phyloP scores from a whole-genome alignment of 1,139 yeast species.

The Citeromyces hawaiiensis region DNA sequence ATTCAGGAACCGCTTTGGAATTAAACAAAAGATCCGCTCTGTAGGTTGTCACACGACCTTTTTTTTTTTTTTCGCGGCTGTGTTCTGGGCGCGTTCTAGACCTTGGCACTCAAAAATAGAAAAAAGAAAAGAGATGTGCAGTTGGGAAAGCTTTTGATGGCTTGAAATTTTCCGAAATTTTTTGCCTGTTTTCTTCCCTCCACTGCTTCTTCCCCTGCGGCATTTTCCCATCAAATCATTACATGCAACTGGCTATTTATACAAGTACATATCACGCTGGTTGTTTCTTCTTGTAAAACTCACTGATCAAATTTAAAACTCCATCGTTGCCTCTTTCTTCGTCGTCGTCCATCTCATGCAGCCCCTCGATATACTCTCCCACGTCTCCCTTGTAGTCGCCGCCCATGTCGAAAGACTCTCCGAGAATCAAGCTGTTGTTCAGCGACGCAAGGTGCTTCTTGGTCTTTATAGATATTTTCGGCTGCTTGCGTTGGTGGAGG shows the following conservation, averaged over 20 bases:
- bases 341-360: neutral
- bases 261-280: neutral
- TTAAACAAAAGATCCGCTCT: neutral
- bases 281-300: conserved; percentile 1
- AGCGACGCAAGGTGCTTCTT: neutral
- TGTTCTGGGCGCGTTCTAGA: conserved; percentile 1
- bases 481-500: neutral
- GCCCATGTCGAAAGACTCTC: neutral
- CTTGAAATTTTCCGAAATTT: too few relatives aligned
- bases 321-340: neutral
- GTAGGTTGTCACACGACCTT: neutral
- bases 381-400: neutral
- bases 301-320: neutral
- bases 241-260: neutral
- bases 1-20: neutral
- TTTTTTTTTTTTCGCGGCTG: conserved; percentile 2
- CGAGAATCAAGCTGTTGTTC: neutral
- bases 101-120: neutral
- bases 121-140: too few relatives aligned
- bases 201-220: too few relatives aligned
- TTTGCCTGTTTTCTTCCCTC: too few relatives aligned
- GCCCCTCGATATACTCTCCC: neutral
- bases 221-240: neutral
- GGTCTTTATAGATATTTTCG: neutral
- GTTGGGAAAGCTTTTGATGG: too few relatives aligned